Base-by-base conservation (phyloP, 257 asterid species). In the Solanum chilense region DNA sequence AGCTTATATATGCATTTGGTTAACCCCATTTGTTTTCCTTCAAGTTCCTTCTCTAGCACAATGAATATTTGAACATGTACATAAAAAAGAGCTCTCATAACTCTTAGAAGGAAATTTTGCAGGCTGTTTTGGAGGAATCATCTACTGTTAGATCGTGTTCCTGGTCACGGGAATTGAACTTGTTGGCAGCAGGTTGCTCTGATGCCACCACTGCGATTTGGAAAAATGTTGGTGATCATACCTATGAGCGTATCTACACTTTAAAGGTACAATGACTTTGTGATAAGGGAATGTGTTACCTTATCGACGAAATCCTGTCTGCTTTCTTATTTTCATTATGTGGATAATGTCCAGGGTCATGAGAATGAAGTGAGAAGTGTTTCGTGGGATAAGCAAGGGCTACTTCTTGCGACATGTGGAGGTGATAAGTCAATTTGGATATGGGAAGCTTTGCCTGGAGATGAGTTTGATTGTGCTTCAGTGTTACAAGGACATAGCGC, bases 351-450 rank as follows among this genome's bases (percentile, higher is more conserved):
- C 41, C 86, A 97, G 98, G 98, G 98, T 86, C 99, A 97, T 82
- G 97, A 96, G 89, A 97, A 96, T 88, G 99, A 97, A 94, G 99
- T 97, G 83, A 95, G 94, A 90, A 89, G 98, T 83, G 93, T 47
- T 14, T 47, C 58, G 7, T 47, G 58, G 58, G 7, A 47, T 47
- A 47, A 0, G 2, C 20, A 0, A 18, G 56, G 56, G 20, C 2
- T 13, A 14, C 58, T 47, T 0, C 93, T 97, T 41, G 99, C 98
- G 21, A 95, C 99, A 81, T 97, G 99, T 90, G 98, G 98, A 70
- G 92, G 99, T 86, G 99, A 97, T 89, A 96, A 96, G 87, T 89
- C 97, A 21, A 97, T 97, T 44, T 93, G 98, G 98, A 94, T 97
- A 88, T 97, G 99, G 98, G 98, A 95, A 90, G 93, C 92, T 60